Conservation (phyloP, 805 yeast genomes). For the Kazachstania taianensis region DNA sequence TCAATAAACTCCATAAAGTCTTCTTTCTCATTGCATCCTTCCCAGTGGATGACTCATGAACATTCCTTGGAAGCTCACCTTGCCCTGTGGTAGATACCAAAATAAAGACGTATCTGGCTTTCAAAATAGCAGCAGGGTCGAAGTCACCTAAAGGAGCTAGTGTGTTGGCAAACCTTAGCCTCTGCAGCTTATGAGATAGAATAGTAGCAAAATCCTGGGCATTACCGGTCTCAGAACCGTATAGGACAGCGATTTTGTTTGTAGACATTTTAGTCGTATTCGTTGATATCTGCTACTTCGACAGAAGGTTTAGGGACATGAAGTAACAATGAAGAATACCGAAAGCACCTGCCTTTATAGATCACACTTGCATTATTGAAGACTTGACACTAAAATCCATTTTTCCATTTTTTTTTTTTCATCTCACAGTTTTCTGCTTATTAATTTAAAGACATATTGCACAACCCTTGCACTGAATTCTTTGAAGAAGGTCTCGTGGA, state of each 20-base stretch:
- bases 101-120: conserved; percentile 33
- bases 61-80: conserved; percentile 82
- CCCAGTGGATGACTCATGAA: conserved; percentile 32
- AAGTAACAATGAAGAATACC: too few species aligned
- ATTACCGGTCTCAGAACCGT: conserved; percentile 91
- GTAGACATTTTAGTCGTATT: conserved; percentile 3
- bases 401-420: too few species aligned
- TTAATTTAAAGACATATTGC: too few species aligned
- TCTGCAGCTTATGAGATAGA: conserved; percentile 44
- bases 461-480: too few species aligned
- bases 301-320: too few species aligned
- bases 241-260: conserved; percentile 47
- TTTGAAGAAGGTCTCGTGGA: too few species aligned
- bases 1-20: conserved; percentile 60
- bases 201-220: conserved; percentile 74
- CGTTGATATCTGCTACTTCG: too few species aligned
- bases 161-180: conserved; percentile 40
- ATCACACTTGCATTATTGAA: too few species aligned
- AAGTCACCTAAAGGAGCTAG: conserved; percentile 50
- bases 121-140: conserved; percentile 43
- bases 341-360: too few species aligned
- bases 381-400: too few species aligned
- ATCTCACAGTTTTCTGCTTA: too few species aligned
- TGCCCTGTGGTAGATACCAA: conserved; percentile 91
- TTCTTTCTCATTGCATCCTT: conserved; percentile 7